A percentile compares a stretch with the other conserved stretches of the same genome.
These are phyloP conservation scores for Paspalum notatum DNA, from an alignment of 176 grass and related monocot genomes.

Conservation along the genomic window DNA sequence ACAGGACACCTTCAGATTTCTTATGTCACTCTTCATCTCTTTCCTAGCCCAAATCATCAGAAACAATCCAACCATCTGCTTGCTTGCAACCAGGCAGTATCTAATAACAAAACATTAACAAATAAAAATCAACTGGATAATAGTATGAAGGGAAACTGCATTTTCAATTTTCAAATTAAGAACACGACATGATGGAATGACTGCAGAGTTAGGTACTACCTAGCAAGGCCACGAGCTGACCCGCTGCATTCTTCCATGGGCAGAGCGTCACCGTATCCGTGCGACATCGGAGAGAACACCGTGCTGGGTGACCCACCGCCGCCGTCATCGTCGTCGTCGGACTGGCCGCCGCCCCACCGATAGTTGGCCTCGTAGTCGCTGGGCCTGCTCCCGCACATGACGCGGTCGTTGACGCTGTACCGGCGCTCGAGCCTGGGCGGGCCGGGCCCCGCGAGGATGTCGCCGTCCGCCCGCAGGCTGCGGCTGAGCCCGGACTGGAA, in stretches of 20 bases:
- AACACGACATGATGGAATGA: background rate
- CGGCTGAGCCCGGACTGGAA: slow-evolving; percentile 80
- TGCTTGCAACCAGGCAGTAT: slow-evolving; percentile 87
- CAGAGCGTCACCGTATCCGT: slow-evolving; percentile 52
- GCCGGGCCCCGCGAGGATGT: slow-evolving; percentile 30
- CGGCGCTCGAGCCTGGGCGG: slow-evolving; percentile 81
- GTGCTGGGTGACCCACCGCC: slow-evolving; percentile 55
- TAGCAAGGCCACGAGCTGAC: slow-evolving; percentile 46
- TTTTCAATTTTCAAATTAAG: background rate
- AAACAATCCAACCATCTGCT: slow-evolving; percentile 94
- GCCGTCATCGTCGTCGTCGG: slow-evolving; percentile 57
- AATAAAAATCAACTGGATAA: background rate
- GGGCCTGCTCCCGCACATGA: slow-evolving; percentile 71
- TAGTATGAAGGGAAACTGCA: background rate
- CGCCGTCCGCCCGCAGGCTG: slow-evolving; percentile 69
- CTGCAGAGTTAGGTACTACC: slow-evolving; percentile 9
- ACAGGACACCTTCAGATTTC: slow-evolving; percentile 90
- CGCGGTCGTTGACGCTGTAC: slow-evolving; percentile 78
- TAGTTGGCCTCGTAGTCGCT: slow-evolving; percentile 80
- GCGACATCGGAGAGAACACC: slow-evolving; percentile 68
- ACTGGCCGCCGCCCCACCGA: slow-evolving; percentile 46
- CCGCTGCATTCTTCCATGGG: slow-evolving; percentile 50
- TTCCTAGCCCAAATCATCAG: slow-evolving; percentile 77
- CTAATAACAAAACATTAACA: slow-evolving; percentile 30
- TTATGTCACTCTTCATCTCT: slow-evolving; percentile 70